A percentile compares a stretch with the other conserved stretches of the same genome.
phyloP scores from a whole-genome alignment of 2,329 filamentous ascomycete genomes.

The Pyrenochaeta sp. region DNA sequence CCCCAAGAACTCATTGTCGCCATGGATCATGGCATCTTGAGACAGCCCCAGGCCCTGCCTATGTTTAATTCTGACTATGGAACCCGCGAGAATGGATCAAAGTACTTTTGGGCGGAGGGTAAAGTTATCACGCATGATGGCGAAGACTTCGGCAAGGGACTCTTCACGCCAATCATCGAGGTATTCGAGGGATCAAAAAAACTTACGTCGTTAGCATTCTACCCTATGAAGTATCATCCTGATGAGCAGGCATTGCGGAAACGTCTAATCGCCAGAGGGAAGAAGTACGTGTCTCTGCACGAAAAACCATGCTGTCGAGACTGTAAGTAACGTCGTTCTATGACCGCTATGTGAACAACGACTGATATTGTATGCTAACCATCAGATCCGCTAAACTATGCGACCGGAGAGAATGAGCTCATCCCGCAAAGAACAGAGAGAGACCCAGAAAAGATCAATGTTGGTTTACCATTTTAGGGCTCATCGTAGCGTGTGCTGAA shows the following conservation, averaged over 20 bases:
- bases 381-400: background rate
- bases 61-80: background rate
- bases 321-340: background rate
- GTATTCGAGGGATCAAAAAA: background rate
- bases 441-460: constrained; percentile 3
- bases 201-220: background rate
- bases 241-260: background rate
- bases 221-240: constrained; percentile 1
- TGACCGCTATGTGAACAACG: no score
- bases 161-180: background rate
- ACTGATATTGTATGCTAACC: no score
- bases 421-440: background rate
- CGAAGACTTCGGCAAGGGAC: constrained; percentile 2
- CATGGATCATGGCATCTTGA: background rate
- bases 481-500: background rate
- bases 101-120: background rate
- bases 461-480: background rate
- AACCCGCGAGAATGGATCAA: background rate
- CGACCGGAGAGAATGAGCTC: background rate
- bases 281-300: background rate
- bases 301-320: background rate
- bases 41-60: background rate
- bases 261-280: constrained; percentile 3
- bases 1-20: constrained; percentile 1
- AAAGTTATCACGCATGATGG: constrained; percentile 4